Conservation (phyloP, 176 grass and related monocot species). For the Sorghum bicolor region Sorghum_bicolor_NCBIv3 NC_012875.2:42846501-42847000, state of each 20-base stretch:
- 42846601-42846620: constrained; percentile 18
- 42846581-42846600: neutral
- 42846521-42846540: constrained; percentile 37
- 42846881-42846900: too few relatives aligned
- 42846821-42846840: neutral
- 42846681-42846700: neutral
- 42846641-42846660: constrained; percentile 6
- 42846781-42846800: neutral
- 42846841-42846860: neutral
- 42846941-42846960: neutral
- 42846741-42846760: neutral
- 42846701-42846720: neutral
- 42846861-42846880: too few relatives aligned
- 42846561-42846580: neutral
- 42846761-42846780: neutral
- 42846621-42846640: constrained; percentile 24
- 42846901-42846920: too few relatives aligned
- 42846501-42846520: constrained; percentile 42
- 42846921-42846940: neutral
- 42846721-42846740: neutral
- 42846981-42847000: neutral
- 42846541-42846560: constrained; percentile 6
- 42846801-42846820: neutral
- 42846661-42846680: neutral
- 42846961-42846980: neutral